These are phyloP conservation scores for Pythium folliculosum DNA, from an alignment of 352 stramenopile species.

Conservation along the genomic window DNA sequence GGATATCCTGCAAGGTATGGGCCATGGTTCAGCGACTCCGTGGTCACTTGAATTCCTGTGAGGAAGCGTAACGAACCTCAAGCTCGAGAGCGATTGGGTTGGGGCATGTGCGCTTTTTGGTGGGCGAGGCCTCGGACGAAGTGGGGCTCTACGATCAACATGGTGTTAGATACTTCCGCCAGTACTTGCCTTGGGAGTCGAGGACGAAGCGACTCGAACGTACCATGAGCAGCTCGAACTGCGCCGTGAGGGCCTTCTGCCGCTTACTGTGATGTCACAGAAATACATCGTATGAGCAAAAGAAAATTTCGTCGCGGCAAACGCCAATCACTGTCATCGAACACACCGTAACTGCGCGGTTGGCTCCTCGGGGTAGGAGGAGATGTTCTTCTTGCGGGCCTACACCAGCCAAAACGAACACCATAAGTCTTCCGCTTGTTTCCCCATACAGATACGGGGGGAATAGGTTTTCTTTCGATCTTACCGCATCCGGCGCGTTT, in stretches of 20 bases:
- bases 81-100: slow-evolving; percentile 3
- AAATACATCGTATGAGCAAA: background rate
- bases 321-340: background rate
- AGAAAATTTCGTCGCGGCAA: too few species aligned
- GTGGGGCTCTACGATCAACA: slow-evolving; percentile 13
- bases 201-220: background rate
- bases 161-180: background rate
- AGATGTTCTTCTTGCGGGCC: background rate
- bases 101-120: background rate
- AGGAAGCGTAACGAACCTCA: background rate
- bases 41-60: background rate
- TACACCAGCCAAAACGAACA: background rate
- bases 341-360: slow-evolving; percentile 6
- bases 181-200: background rate
- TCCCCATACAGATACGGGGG: background rate
- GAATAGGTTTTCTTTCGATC: background rate
- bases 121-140: slow-evolving; percentile 14
- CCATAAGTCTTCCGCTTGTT: background rate
- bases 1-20: slow-evolving; percentile 42
- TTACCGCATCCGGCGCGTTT: slow-evolving; percentile 1
- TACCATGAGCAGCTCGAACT: slow-evolving; percentile 32
- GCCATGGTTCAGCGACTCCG: background rate
- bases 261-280: slow-evolving; percentile 21
- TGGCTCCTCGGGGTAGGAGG: background rate
- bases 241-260: slow-evolving; percentile 31